Conservation (phyloP, 139 green algal genomes). For the Haematococcus sp. region DNA sequence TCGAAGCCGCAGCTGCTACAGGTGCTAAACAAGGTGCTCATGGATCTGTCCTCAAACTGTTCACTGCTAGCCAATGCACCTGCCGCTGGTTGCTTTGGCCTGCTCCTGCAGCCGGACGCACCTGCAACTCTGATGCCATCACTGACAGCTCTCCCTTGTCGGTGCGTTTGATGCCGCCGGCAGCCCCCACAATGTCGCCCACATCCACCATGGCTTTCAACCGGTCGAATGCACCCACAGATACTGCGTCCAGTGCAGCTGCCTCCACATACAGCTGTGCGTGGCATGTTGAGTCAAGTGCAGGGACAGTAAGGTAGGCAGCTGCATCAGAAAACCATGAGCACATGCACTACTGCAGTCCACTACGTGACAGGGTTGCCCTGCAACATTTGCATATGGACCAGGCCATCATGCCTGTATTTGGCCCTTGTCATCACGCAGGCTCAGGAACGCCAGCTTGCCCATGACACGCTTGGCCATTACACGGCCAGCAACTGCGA, state of each 20-base stretch:
- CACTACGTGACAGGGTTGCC: too few species aligned
- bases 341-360: too few species aligned
- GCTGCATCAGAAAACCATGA: neutral
- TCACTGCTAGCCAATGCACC: too few species aligned
- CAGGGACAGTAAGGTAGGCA: neutral
- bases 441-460: constrained; percentile 93
- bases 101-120: constrained; percentile 10
- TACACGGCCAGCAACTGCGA: constrained; percentile 87
- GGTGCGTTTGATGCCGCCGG: constrained; percentile 79
- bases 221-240: constrained; percentile 58
- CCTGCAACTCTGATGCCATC: constrained; percentile 50
- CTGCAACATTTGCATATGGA: too few species aligned
- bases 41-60: too few species aligned
- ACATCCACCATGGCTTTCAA: constrained; percentile 86
- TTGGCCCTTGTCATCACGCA: constrained; percentile 82
- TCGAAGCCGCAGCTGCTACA: too few species aligned
- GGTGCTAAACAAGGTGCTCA: too few species aligned
- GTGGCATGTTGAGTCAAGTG: neutral
- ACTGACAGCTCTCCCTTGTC: constrained; percentile 94
- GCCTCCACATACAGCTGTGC: constrained; percentile 89
- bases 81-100: too few species aligned
- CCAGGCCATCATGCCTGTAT: constrained; percentile 80
- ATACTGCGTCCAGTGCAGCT: constrained; percentile 52
- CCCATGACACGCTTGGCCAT: constrained; percentile 90
- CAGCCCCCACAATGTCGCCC: constrained; percentile 87